Base-by-base conservation (phyloP, 352 stramenopile species). In the Pythium coloratum region DNA sequence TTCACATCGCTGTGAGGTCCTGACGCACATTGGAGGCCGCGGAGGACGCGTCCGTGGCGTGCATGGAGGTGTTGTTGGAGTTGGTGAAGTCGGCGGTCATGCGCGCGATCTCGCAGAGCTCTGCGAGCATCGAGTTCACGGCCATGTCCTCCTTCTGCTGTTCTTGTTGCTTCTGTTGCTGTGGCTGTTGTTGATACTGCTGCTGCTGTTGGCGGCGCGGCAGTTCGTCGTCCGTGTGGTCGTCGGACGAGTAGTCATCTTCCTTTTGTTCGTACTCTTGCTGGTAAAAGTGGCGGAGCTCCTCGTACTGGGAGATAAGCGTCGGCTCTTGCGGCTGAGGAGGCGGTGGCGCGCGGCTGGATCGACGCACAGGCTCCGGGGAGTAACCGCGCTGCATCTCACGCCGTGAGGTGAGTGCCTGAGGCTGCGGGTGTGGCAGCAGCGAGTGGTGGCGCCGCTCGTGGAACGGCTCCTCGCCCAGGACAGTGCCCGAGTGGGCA, bases 91-190 rank as follows among this genome's bases (percentile, higher is more conserved):
- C 61, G 38, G 24, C 47, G 13, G 67, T 73, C 62, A 63, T 66
- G 36, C 62, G 67, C 33, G 67, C 67, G 51, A 73, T 66, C 61
- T 73, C 62, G 50, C 62, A 69, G n/a, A 73, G 56, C 60, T 73
- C 67, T 4, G 61, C 55, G 32, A 73, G 61, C 55, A 73, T 26
- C 54, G 55, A n/a, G 51, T 68, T 66, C 28, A 66, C 61, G 4
- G 42, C 55, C 33, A 65, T 20, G 9, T 64, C 50, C 26, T 68
- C 55, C n/a, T 18, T 36, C 20, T 24, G 12, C 38, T 59, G 42
- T 13, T 59, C 34, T 13, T 59, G 36, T 44, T 61, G 34, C 32
- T 59, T 24, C 46, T 64, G 47, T 24, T 64, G 14, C 13, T 55
- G 44, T 56, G 34, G 56, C 10, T 18, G 10, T 28, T 70, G 55